Base-by-base conservation (phyloP, 2,329 filamentous ascomycete genomes). In the Gyromitra esculenta region DNA sequence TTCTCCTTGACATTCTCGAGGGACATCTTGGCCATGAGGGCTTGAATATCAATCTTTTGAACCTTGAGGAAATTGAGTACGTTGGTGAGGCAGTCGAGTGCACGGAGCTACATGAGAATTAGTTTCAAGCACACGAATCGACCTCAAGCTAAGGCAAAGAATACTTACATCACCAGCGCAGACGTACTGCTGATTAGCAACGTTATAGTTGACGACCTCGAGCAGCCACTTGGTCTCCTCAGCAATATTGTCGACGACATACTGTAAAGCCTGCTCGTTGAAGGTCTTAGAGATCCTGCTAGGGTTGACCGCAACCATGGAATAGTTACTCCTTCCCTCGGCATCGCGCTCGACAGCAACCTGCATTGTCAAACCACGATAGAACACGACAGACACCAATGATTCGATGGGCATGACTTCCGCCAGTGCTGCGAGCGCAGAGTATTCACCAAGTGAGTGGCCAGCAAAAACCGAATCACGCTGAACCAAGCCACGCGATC, bases 321-420 rank as follows among this genome's bases (percentile, higher is more conserved):
- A 94, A 87, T 99, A 99, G 88, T 98, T 98, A 81, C 94, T 97
- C 73, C 96, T 92, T 48, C 96, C 96, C 79, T 89, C 87, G 75
- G 91, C 94, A 84, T 99, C 96, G 83, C 96, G 94, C 87, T 98
- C 96, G 79, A 99, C 96, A 31, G 96, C 96, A 62, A 99, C 96
- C 85, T 99, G 96, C 96, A 99, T 99, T 25, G 96, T 99, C 82
- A 99, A 87, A 82, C 96, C 96, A 84, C 96, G 94, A 87, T 99
- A 99, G 88, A 99, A 99, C 71, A 99, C 96, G 60, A 99, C 96
- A 0, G 96, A 98, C 1, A 99, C 96, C 84, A 99, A 87, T 81
- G 92, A 96, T 87, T 99, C 96, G 82, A 99, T 99, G n/a, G 96
- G 96, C 93, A 99, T 97, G 83, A 99, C 96, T 82, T 99, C 95